phyloP scores from a whole-genome alignment of 352 stramenopile genomes.

The Globisporangium nunn region DNA sequence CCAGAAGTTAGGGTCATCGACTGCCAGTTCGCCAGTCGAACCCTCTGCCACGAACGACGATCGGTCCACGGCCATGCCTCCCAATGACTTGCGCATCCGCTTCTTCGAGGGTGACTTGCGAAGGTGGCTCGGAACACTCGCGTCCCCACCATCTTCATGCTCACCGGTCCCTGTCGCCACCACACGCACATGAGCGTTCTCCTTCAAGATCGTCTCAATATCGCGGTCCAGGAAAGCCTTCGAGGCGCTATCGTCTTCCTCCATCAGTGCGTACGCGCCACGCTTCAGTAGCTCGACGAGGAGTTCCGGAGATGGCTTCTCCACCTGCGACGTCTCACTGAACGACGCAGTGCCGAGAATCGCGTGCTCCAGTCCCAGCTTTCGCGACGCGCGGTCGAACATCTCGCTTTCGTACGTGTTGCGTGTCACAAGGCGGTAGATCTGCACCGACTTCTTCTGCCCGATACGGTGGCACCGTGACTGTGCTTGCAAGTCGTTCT shows the following conservation, averaged over 20 bases:
- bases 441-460: conserved; percentile 97
- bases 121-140: conserved; percentile 8
- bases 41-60: conserved; percentile 91
- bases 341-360: conserved; percentile 94
- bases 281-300: conserved; percentile 97
- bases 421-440: conserved; percentile 96
- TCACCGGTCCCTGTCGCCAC: conserved; percentile 29
- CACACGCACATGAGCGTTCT: conserved; percentile 76
- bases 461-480: conserved; percentile 96
- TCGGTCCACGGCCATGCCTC: conserved; percentile 75
- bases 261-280: conserved; percentile 97
- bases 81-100: conserved; percentile 64
- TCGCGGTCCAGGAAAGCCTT: conserved; percentile 93
- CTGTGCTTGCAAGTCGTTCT: conserved; percentile 88
- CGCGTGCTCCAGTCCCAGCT: conserved; percentile 98
- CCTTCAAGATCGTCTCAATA: conserved; percentile 95
- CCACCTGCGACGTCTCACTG: conserved; percentile 86
- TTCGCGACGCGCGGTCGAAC: conserved; percentile 97
- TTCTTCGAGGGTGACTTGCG: conserved; percentile 44
- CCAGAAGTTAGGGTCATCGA: conserved; percentile 97
- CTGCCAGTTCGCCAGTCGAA: conserved; percentile 86
- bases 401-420: conserved; percentile 99
- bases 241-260: conserved; percentile 93
- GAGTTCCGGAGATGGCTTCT: conserved; percentile 86
- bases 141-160: conserved; percentile 19